Evolutionary conservation across 208 protist genomes (phyloP).

Genomic region (Plasmodiophora brassicae): DNA sequence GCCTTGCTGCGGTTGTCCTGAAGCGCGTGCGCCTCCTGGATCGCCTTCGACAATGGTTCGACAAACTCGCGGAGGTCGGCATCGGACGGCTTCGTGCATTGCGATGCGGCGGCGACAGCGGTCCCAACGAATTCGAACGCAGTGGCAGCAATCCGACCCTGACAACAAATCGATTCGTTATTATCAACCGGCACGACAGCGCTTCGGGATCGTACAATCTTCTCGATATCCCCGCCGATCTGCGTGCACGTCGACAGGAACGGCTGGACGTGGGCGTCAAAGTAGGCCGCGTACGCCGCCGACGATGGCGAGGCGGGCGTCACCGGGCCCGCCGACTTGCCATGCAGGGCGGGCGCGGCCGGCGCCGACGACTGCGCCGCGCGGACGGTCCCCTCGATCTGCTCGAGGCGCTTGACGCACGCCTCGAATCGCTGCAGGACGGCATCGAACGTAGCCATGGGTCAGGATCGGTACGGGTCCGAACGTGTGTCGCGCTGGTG

Average conservation of each 20-base stretch:
- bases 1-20: not conserved
- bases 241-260: not conserved
- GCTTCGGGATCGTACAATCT: not conserved
- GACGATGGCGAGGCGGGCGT: not conserved
- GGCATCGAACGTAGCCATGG: slow-evolving; percentile 30
- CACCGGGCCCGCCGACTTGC: not conserved
- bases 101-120: not conserved
- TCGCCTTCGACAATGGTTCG: not conserved
- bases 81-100: not conserved
- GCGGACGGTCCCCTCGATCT: not conserved
- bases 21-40: not conserved
- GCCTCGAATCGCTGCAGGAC: slow-evolving; percentile 25
- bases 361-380: not conserved
- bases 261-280: not conserved
- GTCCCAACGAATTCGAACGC: not conserved
- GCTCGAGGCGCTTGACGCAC: slow-evolving; percentile 4
- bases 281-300: not conserved
- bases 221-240: slow-evolving; percentile 1
- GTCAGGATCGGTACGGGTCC: too few species aligned
- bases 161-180: not conserved
- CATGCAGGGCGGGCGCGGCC: not conserved
- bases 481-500: too few species aligned
- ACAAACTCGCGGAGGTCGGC: not conserved
- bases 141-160: not conserved
- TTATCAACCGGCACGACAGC: not conserved